A percentile compares a stretch with the other conserved stretches of the same genome.
These are phyloP conservation scores for Melanopsichium pennsylvanicum DNA, from an alignment of 1,284 basidiomycete species.

Conservation along the genomic window DNA sequence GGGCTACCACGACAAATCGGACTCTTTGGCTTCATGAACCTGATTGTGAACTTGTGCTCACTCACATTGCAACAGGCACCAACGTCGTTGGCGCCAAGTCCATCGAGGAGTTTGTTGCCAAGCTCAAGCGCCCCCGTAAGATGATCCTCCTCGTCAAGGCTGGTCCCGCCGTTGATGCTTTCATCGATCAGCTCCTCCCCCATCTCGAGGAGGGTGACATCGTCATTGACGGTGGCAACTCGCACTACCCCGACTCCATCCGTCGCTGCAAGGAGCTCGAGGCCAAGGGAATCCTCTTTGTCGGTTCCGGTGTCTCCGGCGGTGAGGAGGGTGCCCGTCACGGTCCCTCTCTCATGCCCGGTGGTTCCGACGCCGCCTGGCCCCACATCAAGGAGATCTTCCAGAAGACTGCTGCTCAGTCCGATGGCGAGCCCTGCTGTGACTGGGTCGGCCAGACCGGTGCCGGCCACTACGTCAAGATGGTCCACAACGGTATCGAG, in stretches of 20 bases:
- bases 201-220: slow-evolving; percentile 79
- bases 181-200: slow-evolving; percentile 71
- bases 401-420: slow-evolving; percentile 96
- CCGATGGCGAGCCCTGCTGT: slow-evolving; percentile 94
- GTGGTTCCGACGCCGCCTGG: slow-evolving; percentile 94
- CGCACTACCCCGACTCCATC: slow-evolving; percentile 97
- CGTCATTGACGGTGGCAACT: slow-evolving; percentile 99
- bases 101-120: slow-evolving; percentile 79
- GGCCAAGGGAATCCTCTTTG: slow-evolving; percentile 91
- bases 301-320: slow-evolving; percentile 98
- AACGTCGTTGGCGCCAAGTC: slow-evolving; percentile 94
- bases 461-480: slow-evolving; percentile 94
- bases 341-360: slow-evolving; percentile 99
- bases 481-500: slow-evolving; percentile 92
- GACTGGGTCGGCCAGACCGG: slow-evolving; percentile 99
- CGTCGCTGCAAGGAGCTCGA: slow-evolving; percentile 93
- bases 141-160: slow-evolving; percentile 92
- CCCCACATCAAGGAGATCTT: slow-evolving; percentile 97
- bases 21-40: background rate
- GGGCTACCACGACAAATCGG: background rate
- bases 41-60: background rate
- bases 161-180: slow-evolving; percentile 72
- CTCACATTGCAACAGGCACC: slow-evolving; percentile 72
- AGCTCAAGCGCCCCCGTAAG: slow-evolving; percentile 73
- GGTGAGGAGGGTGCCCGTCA: slow-evolving; percentile 98